Evolutionary conservation across 176 grass and related monocot species (phyloP), one percentile per base, ranked within the genome.

Genomic region (Aegilops umbellulata): DNA sequence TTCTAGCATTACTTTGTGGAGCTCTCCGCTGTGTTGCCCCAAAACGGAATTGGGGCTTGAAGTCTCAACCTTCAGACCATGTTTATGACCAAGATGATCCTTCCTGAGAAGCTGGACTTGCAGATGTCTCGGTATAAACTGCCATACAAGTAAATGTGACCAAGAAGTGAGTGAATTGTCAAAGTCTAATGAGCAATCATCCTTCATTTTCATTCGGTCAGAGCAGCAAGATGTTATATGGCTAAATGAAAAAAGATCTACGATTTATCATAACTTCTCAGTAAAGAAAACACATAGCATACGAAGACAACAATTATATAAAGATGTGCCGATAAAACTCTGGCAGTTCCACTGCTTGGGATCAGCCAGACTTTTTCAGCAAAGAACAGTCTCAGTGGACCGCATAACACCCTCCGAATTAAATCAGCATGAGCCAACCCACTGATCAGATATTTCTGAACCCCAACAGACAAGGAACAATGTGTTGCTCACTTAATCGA

Each of bases 1-100:
- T 80, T 87, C 39, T 58, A 84, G 83, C 35, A 60, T 90, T 86
- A 95, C 93, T 89, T 90, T 93, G 63, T 88, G 86, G 20, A 93
- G 90, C 46, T 93, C 85, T 47, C 86, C 89, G 80, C 85, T 87
- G 69, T 86, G 89, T 42, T 87, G 91, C 66, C 90, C 85, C 74
- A 95, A 85, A 61, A 95, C 93, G 2, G 95, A 97, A 49, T 88
- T 93, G 11, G 95, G 95, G 78, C 95, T 97, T 63, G 91, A 90
- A 69, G 86, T 82, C 15, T 95, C 87, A 51, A 81, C 79, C 71
- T 93, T 97, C 63, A 84, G 53, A 49, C 35, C 61, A 26, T 53
- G 74, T 38, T 85, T 87, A 38, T 66, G 63, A 31, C 77, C 60
- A 86, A 84, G 69, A 67, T 77, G 74, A 84, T 85, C 73, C 86